Base-by-base conservation (phyloP, 208 protist genomes). In the Leptomonas pyrrhocoris region DNA sequence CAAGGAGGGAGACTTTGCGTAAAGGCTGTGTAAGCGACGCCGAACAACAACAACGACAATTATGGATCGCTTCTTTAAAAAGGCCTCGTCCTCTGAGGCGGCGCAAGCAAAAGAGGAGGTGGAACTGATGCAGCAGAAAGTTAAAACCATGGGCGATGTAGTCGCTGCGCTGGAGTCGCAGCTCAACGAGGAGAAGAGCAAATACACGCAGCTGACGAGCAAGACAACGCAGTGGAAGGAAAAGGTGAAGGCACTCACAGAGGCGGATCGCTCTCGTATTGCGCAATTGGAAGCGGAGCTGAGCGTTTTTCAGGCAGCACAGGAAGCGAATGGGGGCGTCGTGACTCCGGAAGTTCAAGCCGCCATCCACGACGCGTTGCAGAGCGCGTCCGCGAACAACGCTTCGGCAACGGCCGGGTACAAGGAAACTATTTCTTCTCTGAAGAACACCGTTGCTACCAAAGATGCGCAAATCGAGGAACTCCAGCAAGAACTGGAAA, bases 181-280 rank as follows among this genome's bases (percentile, higher is more conserved):
- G 54, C 48, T 96, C 4, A 62, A 51, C 6, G 74, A 86, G 48
- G 79, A 91, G 28, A 91, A 85, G 56, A 38, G 28, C 27, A 83
- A 77, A 28, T 78, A 74, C 49, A 46, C 53, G 0, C 19, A 40
- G 16, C 57, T 90, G 28, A 57, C 83, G 38, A 81, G 79, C 49
- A 92, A 83, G 36, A 70, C 88, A n/a, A 55, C 61, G 6, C 49
- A 48, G 43, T 95, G 87, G 90, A 90, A 90, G 60, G 79, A 85
- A 23, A 85, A 84, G 60, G 81, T 95, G 3, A 82, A 87, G 53
- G 59, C 54, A 0, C 59, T 81, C 0, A 84, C 77, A 13, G 64
- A 81, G 18, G 68, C 77, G 0, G 86, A 94, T 61, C 72, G 82
- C 16, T 42, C 51, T 12, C 56, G 61, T n/a, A 89, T 94, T 48